Conservation (phyloP, 768 basidiomycete genomes). For the Lactarius vividus region DNA sequence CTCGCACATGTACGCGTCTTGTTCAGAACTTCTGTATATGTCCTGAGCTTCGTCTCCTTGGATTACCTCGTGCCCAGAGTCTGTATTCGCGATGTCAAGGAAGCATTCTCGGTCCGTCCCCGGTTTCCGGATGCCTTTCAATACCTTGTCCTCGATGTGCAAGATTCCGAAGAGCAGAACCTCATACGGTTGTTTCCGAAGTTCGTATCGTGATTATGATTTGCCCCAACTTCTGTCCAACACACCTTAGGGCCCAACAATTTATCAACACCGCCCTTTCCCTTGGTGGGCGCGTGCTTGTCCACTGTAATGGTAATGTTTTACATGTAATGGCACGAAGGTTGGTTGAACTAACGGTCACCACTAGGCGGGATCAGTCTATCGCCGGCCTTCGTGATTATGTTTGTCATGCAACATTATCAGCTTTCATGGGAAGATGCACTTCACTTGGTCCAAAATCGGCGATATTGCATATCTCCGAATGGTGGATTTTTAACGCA, state of each 20-base stretch:
- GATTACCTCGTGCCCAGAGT: conserved; percentile 46
- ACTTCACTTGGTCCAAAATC: conserved; percentile 82
- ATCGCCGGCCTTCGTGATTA: conserved; percentile 86
- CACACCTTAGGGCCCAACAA: conserved; percentile 55
- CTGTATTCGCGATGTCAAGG: conserved; percentile 85
- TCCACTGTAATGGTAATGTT: conserved; percentile 80
- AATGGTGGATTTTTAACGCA: conserved; percentile 91
- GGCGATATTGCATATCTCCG: conserved; percentile 91
- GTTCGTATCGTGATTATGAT: conserved; percentile 42
- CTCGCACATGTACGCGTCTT: conserved; percentile 69
- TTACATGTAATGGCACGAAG: background rate
- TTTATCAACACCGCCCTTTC: conserved; percentile 72
- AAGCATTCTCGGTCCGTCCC: conserved; percentile 85
- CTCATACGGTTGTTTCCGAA: conserved; percentile 86
- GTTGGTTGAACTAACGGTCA: background rate
- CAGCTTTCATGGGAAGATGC: conserved; percentile 86
- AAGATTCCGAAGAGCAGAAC: conserved; percentile 94
- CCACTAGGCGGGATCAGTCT: conserved; percentile 76
- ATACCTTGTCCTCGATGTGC: conserved; percentile 81
- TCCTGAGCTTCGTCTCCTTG: conserved; percentile 6
- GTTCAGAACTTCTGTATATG: conserved; percentile 13
- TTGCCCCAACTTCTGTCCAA: conserved; percentile 3
- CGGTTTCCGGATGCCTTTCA: conserved; percentile 76
- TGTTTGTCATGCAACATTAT: conserved; percentile 89
- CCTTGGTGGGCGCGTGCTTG: conserved; percentile 72